Evolutionary conservation across 805 yeast species (phyloP), one percentile per base, ranked within the genome.

Genomic region (Wickerhamomyces ciferrii): DNA sequence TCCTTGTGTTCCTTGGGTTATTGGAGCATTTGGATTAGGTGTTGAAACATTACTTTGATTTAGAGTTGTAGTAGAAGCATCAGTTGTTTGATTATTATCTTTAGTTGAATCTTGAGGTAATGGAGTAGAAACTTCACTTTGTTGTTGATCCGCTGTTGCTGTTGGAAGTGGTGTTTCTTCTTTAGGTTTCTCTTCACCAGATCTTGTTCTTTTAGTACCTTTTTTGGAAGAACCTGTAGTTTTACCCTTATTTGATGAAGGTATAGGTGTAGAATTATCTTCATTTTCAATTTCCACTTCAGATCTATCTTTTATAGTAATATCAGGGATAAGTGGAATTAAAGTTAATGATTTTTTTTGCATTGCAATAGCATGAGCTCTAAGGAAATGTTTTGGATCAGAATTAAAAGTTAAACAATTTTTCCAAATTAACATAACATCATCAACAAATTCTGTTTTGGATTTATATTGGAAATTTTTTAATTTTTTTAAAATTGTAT

Each of bases 361-460:
- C 99, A 94, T 95, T 2, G 97, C 97, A 42, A 87, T 66, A 0
- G 99, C 99, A 67, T 94, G 97, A 0, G 81, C 87, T 42, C 99
- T 73, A 40, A 94, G 63, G 54, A 87, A 92, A 64, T 94, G 98
- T 48, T 83, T 84, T 2, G 99, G 98, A 58, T 94, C 98, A 0
- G 97, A 84, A 63, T 94, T 94, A 63, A 89, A 94, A 1, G 91
- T 80, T 48, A 95, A 68, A 63, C 99, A 94, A 64, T 94, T 94
- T 51, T 82, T 81, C 99, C 99, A 94, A 27, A 94, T 94, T 44
- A 95, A 74, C 90, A 87, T 87, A 49, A 94, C 70, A 63, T 94
- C 99, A 60, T 87, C 96, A n/a, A 90, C 96, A 71, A 94, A 94
- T 53, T 86, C 95, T 50, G 81, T 76, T 58, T 94, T 94, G 38